Percentiles rank a stretch among this genome's conserved stretches.
These are phyloP conservation scores for Pezicula rhizophila DNA, from an alignment of 2,329 filamentous ascomycete genomes.

Conservation along the genomic window DNA sequence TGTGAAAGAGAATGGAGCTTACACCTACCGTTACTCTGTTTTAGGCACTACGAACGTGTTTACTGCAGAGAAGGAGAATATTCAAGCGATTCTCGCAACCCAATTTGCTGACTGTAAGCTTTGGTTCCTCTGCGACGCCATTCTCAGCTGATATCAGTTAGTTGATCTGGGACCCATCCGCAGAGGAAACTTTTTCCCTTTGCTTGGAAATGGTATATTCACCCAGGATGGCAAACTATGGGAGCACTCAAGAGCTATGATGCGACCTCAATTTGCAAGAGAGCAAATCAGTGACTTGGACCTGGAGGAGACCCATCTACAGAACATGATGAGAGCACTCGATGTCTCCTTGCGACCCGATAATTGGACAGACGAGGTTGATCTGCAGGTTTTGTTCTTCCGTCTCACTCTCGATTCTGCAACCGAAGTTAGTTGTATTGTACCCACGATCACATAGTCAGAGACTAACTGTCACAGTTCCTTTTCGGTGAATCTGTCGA, in stretches of 20 bases:
- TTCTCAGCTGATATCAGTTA: slow-evolving; percentile 61
- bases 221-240: slow-evolving; percentile 24
- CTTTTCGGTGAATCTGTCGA: slow-evolving; percentile 52
- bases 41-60: slow-evolving; percentile 13
- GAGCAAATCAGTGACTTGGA: slow-evolving; percentile 60
- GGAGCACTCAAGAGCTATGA: slow-evolving; percentile 33
- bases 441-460: neutral
- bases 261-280: slow-evolving; percentile 49
- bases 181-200: slow-evolving; percentile 41
- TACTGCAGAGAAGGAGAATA: slow-evolving; percentile 36
- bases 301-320: slow-evolving; percentile 64
- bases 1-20: slow-evolving; percentile 25
- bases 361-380: slow-evolving; percentile 41
- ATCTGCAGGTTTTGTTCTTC: slow-evolving; percentile 42
- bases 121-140: slow-evolving; percentile 39
- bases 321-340: slow-evolving; percentile 51
- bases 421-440: neutral
- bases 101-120: slow-evolving; percentile 42
- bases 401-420: slow-evolving; percentile 27
- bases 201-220: slow-evolving; percentile 27
- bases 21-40: slow-evolving; percentile 19
- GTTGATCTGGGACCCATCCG: slow-evolving; percentile 45
- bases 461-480: slow-evolving; percentile 27
- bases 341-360: slow-evolving; percentile 49
- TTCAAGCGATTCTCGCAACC: slow-evolving; percentile 48